Conservation (phyloP, 2,329 filamentous ascomycete genomes). For the Westerdykella aurantiaca region DNA sequence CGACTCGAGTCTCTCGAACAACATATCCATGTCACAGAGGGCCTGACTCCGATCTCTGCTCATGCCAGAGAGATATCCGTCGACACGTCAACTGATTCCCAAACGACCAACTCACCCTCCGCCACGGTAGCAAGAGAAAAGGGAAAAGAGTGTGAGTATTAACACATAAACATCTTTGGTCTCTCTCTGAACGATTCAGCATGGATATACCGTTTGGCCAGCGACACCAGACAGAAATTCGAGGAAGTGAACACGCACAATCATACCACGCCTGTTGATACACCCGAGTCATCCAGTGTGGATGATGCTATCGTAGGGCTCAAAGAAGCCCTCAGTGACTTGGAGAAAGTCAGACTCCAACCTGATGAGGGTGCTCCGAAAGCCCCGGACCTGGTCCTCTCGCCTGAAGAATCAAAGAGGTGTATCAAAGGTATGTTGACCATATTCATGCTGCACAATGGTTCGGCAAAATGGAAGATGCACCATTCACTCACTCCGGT, state of each 20-base stretch:
- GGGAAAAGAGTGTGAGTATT: conserved; percentile 17
- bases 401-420: conserved; percentile 12
- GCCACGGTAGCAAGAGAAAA: neutral
- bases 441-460: neutral
- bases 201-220: conserved; percentile 27
- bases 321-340: conserved; percentile 22
- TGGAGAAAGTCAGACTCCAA: conserved; percentile 21
- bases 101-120: conserved; percentile 11
- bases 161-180: neutral
- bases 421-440: conserved; percentile 14
- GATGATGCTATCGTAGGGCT: conserved; percentile 23
- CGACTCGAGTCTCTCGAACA: conserved; percentile 23
- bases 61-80: conserved; percentile 1
- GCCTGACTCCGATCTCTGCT: conserved; percentile 2
- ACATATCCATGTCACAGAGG: conserved; percentile 10
- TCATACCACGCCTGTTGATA: conserved; percentile 15
- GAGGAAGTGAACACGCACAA: conserved; percentile 9
- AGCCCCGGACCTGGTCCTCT: conserved; percentile 10
- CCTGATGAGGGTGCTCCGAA: conserved; percentile 6
- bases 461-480: too few relatives aligned
- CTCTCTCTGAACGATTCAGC: conserved; percentile 7
- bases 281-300: conserved; percentile 15
- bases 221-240: conserved; percentile 19
- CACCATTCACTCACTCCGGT: neutral
- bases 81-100: conserved; percentile 1